These are phyloP conservation scores for Penicillium digitatum DNA, from an alignment of 2,329 filamentous ascomycete species.

Conservation along the genomic window DNA sequence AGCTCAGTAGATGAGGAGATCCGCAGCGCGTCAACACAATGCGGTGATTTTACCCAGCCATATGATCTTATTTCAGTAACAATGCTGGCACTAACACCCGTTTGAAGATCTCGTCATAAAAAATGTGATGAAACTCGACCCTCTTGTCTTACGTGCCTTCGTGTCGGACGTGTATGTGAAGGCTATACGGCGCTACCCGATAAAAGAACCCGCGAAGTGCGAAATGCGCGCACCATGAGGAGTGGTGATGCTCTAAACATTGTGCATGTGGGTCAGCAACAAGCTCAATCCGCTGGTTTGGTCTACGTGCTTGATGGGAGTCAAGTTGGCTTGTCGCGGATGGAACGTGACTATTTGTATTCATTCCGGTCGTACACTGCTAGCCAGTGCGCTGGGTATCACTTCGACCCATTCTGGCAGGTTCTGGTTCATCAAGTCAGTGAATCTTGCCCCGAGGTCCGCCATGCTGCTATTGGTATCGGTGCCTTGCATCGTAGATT, in stretches of 20 bases:
- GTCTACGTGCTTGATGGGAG: background rate
- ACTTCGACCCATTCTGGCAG: slow-evolving; percentile 6
- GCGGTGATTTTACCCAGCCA: background rate
- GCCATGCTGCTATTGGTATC: slow-evolving; percentile 3
- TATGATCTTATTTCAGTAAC: background rate
- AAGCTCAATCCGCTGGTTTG: background rate
- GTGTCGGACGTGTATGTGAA: background rate
- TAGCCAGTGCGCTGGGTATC: slow-evolving; percentile 1
- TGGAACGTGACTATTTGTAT: slow-evolving; percentile 3
- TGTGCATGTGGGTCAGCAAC: background rate
- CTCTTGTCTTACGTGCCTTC: slow-evolving; percentile 1
- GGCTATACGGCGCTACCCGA: slow-evolving; percentile 1
- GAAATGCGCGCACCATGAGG: background rate
- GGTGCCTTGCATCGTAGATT: slow-evolving; percentile 6
- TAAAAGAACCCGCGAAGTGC: background rate
- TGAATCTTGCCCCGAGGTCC: slow-evolving; percentile 1
- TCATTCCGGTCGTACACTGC: slow-evolving; percentile 3
- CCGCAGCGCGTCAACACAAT: background rate
- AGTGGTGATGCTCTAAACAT: background rate
- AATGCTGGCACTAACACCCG: background rate
- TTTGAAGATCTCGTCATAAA: background rate
- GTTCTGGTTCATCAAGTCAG: slow-evolving; percentile 2
- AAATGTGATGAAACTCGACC: slow-evolving; percentile 8
- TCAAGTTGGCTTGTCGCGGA: slow-evolving; percentile 1
- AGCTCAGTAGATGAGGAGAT: background rate